phyloP scores from a whole-genome alignment of 2,329 filamentous ascomycete genomes.

The Pezicula neosporulosa region DNA sequence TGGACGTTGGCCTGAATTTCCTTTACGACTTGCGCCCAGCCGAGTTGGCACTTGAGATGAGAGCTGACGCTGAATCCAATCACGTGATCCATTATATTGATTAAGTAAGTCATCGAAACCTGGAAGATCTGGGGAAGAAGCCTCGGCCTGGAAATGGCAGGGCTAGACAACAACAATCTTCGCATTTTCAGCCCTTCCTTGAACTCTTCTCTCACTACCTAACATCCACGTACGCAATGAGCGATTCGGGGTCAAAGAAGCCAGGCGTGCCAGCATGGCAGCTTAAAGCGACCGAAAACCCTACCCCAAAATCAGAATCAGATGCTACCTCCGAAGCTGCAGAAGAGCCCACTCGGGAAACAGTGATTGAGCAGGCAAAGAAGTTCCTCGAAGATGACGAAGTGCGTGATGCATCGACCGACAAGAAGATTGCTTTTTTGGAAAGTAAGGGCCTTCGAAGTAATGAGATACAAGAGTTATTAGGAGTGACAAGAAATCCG shows the following conservation, averaged over 20 bases:
- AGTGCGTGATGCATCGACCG: conserved; percentile 64
- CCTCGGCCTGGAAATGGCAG: conserved; percentile 12
- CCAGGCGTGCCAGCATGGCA: conserved; percentile 23
- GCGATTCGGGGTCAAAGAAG: conserved; percentile 22
- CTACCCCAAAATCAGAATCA: background rate
- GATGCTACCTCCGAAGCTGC: background rate
- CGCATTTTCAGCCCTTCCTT: too few species aligned
- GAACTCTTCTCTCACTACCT: background rate
- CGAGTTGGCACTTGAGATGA: too few species aligned
- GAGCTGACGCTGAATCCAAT: too few species aligned
- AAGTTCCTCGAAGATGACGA: conserved; percentile 73
- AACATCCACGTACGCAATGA: conserved; percentile 16
- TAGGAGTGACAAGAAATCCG: conserved; percentile 37
- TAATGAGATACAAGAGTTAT: conserved; percentile 64
- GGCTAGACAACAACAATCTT: conserved; percentile 2
- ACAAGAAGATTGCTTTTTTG: conserved; percentile 75
- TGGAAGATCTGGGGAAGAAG: background rate
- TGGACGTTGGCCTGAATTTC: too few species aligned
- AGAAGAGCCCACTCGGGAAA: conserved; percentile 12
- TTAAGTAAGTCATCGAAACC: too few species aligned
- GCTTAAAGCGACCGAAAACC: conserved; percentile 7
- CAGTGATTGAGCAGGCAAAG: conserved; percentile 62
- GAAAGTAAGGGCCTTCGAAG: conserved; percentile 69
- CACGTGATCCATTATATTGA: too few species aligned
- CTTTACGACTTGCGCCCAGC: too few species aligned